Evolutionary conservation across 2,329 filamentous ascomycete species (phyloP).

Genomic region (Grosmannia serpens): DNA sequence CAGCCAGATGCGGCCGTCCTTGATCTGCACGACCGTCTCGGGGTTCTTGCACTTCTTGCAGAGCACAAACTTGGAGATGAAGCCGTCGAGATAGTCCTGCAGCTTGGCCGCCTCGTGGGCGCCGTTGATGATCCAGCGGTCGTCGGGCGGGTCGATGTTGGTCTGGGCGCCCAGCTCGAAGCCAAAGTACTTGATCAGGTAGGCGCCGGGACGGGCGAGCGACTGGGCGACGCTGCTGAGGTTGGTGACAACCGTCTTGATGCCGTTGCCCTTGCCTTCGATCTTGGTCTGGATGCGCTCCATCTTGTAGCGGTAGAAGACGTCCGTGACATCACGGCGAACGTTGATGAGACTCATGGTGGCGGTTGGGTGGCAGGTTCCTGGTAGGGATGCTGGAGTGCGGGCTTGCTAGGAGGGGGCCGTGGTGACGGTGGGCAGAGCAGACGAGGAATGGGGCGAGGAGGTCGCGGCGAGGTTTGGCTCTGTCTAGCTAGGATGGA

Average conservation of each 20-base stretch:
- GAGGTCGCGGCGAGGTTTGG: background rate
- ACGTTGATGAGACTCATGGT: constrained; percentile 98
- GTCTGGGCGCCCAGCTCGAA: constrained; percentile 98
- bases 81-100: constrained; percentile 95
- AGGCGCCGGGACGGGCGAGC: constrained; percentile 80
- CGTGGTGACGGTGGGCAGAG: too few species aligned
- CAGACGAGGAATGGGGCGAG: background rate
- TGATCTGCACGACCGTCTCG: constrained; percentile 92
- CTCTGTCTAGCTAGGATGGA: background rate
- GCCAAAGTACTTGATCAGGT: constrained; percentile 99
- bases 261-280: constrained; percentile 98
- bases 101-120: constrained; percentile 91
- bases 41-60: constrained; percentile 99
- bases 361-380: constrained; percentile 36
- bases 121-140: constrained; percentile 99
- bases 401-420: background rate
- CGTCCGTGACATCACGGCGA: constrained; percentile 93
- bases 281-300: constrained; percentile 97
- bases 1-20: constrained; percentile 80
- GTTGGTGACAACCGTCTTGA: constrained; percentile 98
- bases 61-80: constrained; percentile 97
- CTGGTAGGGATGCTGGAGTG: background rate
- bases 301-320: constrained; percentile 99
- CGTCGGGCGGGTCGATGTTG: constrained; percentile 92
- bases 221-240: constrained; percentile 86